Evolutionary conservation across 176 grass and related monocot species (phyloP), one percentile per base, ranked within the genome.

Genomic region (Panicum miliaceum): DNA sequence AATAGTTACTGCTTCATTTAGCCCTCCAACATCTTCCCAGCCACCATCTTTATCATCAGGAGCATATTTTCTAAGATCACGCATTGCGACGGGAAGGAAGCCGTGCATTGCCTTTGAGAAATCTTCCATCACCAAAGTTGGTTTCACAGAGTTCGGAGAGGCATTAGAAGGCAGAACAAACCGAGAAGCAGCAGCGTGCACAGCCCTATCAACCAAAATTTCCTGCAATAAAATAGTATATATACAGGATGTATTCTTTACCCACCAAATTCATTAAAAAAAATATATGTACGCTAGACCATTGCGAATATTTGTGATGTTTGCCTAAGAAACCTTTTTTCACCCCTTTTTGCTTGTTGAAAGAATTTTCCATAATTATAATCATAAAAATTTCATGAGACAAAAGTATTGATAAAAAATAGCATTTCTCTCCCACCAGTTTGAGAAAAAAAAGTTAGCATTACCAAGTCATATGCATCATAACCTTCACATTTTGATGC

Each of bases 401-500:
- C 64, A 3, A 82, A 37, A 23, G 3, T 48, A 81, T 45, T 45
- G 47, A 37, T 83, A 81, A 78, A 37, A 85, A 59, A 73, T 18
- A 81, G 73, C 37, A 87, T 64, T 90, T 20, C 7, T 57, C 20
- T 57, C 20, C 53, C 8, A 7, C 19, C 20, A 6, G 53, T n/a
- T 57, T 4, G 20, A n/a, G 8, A 22, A 57, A 22, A 54, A 5
- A 57, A 57, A 20, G 85, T 77, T 27, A 77, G 73, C 37, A 87
- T 64, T 91, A 94, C 92, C 92, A 98, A 88, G 89, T 98, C 92
- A 87, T 98, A 93, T 46, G 96, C 96, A 95, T 98, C 92, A 52
- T 98, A 98, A 71, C 92, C 92, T 82, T 98, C 96, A 59, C 96
- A 98, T 91, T 95, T 95, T 66, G 89, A 82, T 68, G 96, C 93